A percentile compares a stretch with the other conserved stretches of the same genome.
Conservation (phyloP, 139 green algal genomes). For the Haematococcus lacustris region DNA sequence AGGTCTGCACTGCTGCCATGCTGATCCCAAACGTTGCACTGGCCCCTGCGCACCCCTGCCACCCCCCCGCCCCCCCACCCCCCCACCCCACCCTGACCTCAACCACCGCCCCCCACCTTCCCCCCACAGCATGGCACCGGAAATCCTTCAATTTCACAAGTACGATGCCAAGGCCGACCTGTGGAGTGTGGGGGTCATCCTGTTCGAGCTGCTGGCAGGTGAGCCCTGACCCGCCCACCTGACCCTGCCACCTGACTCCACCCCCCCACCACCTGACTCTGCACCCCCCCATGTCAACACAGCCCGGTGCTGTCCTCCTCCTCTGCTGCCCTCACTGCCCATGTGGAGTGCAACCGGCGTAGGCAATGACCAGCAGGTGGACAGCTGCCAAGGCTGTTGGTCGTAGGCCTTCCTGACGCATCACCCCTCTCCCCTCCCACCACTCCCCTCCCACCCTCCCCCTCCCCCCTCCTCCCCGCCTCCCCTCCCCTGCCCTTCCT, state of each 20-base stretch:
- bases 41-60: too few relatives aligned
- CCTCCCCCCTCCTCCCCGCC: too few relatives aligned
- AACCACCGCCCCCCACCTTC: too few relatives aligned
- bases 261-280: background rate
- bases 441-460: too few relatives aligned
- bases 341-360: background rate
- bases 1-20: too few relatives aligned
- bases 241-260: background rate
- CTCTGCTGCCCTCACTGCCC: too few relatives aligned
- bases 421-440: too few relatives aligned
- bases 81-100: too few relatives aligned
- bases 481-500: too few relatives aligned
- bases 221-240: background rate
- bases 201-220: conserved; percentile 85
- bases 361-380: background rate
- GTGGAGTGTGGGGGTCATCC: conserved; percentile 92
- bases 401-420: background rate
- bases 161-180: conserved; percentile 77
- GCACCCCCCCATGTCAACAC: background rate
- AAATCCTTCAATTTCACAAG: conserved; percentile 76
- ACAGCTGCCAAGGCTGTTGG: background rate
- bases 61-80: too few relatives aligned
- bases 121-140: conserved; percentile 98
- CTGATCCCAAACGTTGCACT: too few relatives aligned
- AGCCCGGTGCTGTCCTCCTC: too few relatives aligned